phyloP scores from a whole-genome alignment of 2,329 filamentous ascomycete genomes.

The Aureobasidium pullulans region DNA sequence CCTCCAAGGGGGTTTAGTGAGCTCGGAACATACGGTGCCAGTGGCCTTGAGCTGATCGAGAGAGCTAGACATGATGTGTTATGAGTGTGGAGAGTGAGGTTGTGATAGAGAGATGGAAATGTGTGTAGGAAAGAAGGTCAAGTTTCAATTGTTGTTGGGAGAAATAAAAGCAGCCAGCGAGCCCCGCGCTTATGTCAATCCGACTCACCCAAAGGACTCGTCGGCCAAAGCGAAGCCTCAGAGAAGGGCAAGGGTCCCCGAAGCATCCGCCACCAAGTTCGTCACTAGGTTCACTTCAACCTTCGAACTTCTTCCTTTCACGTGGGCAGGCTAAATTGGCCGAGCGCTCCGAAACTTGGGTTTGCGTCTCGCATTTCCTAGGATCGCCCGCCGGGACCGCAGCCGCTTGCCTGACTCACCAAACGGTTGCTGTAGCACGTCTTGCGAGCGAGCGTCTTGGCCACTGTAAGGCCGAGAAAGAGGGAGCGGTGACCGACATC shows the following conservation, averaged over 20 bases:
- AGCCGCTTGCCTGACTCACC: conserved; percentile 8
- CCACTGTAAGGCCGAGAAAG: conserved; percentile 5
- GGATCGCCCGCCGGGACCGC: conserved; percentile 7
- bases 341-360: conserved; percentile 7
- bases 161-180: conserved; percentile 11
- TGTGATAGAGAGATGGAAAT: background rate
- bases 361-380: conserved; percentile 6
- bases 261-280: conserved; percentile 5
- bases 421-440: conserved; percentile 4
- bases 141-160: conserved; percentile 12
- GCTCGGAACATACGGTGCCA: conserved; percentile 71
- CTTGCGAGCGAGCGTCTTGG: background rate
- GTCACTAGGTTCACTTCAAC: background rate
- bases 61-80: conserved; percentile 64
- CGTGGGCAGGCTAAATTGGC: conserved; percentile 9
- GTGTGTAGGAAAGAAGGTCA: conserved; percentile 5
- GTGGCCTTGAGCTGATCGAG: conserved; percentile 95
- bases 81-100: background rate
- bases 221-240: background rate
- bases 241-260: background rate
- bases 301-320: conserved; percentile 9
- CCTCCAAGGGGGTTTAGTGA: background rate
- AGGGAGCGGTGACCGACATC: conserved; percentile 9
- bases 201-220: background rate
- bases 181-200: conserved; percentile 11